These are phyloP conservation scores for Herpetospermum pedunculosum DNA, from an alignment of 306 rosid genomes.

Conservation along the genomic window DNA sequence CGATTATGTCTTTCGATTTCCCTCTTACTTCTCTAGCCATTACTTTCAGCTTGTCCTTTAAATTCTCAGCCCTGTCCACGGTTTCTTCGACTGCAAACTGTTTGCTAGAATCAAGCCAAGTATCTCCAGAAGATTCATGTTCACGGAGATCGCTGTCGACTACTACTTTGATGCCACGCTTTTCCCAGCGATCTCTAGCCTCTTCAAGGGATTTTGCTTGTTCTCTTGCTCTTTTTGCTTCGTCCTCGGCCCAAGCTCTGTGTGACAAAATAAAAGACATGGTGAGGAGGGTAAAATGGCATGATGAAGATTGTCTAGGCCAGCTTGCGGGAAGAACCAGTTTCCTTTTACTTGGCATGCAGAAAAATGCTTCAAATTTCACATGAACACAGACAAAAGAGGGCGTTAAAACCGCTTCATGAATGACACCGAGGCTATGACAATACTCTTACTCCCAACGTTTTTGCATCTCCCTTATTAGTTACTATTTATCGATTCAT, in stretches of 20 bases:
- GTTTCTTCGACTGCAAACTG: slow-evolving; percentile 55
- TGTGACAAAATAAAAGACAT: background rate
- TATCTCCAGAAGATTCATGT: slow-evolving; percentile 53
- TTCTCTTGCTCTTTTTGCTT: slow-evolving; percentile 87
- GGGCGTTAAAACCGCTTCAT: background rate
- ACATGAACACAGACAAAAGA: background rate
- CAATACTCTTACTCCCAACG: background rate
- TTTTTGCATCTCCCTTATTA: background rate
- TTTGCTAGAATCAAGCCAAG: slow-evolving; percentile 76
- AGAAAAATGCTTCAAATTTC: background rate
- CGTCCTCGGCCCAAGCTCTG: slow-evolving; percentile 99
- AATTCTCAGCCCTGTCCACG: slow-evolving; percentile 50
- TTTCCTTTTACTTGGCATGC: background rate
- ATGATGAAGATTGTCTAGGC: background rate
- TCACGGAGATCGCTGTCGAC: slow-evolving; percentile 83
- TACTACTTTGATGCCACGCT: slow-evolving; percentile 81
- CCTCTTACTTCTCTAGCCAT: slow-evolving; percentile 50
- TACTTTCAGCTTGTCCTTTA: slow-evolving; percentile 54
- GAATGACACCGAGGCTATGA: background rate
- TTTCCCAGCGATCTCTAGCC: slow-evolving; percentile 96
- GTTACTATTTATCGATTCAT: background rate
- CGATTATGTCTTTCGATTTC: slow-evolving; percentile 45
- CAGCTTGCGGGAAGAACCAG: background rate
- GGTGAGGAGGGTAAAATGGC: background rate
- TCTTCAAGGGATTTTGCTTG: slow-evolving; percentile 85